Base-by-base conservation (phyloP, 495 filamentous ascomycete genomes). In the Jackrogersella multiformis region DNA sequence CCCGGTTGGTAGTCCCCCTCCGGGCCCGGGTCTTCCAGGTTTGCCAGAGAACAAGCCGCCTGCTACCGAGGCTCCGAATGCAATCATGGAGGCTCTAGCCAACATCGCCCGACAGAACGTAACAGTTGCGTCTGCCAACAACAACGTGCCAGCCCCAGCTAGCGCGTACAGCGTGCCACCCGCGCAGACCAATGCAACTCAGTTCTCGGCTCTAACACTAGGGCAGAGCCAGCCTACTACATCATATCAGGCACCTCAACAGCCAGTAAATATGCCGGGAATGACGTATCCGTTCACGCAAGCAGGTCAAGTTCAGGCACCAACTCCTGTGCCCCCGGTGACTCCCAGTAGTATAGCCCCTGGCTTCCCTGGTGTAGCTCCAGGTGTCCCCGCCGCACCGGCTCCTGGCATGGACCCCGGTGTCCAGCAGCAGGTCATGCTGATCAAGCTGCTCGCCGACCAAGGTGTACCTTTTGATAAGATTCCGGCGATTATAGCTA, bases 51-150 rank as follows among this genome's bases (percentile, higher is more conserved):
- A 41, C n/a, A 73, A 71, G 44, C 52, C 73, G n/a, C 18, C 67
- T 12, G 28, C 51, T 8, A 53, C 55, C 26, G 70, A 75, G 45
- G 73, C 70, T 30, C 73, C 73, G n/a, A 86, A 90, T 73, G 90
- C 89, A 61, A 93, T 96, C 72, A 81, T 95, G 81, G 91, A 90
- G 72, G 90, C 90, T 28, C 84, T 96, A 60, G 91, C 92, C 44
- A 91, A 91, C 68, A 92, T 96, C 82, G 91, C 91, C 35, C 90
- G 92, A 57, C 89, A 93, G 75, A 94, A 90, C 75, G 81, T 80
- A 44, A 84, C 88, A 55, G 78, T 85, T 10, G 83, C 88, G 8
- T 85, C 90, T 23, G 78, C 82, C 71, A 83, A 76, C 56, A 76
- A 83, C 20, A 78, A 74, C 61, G 72, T 85, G 49, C 77, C 84